A percentile compares a stretch with the other conserved stretches of the same genome.
These are phyloP conservation scores for Chalciporus chontae DNA, from an alignment of 768 basidiomycete genomes.

Conservation along the genomic window DNA sequence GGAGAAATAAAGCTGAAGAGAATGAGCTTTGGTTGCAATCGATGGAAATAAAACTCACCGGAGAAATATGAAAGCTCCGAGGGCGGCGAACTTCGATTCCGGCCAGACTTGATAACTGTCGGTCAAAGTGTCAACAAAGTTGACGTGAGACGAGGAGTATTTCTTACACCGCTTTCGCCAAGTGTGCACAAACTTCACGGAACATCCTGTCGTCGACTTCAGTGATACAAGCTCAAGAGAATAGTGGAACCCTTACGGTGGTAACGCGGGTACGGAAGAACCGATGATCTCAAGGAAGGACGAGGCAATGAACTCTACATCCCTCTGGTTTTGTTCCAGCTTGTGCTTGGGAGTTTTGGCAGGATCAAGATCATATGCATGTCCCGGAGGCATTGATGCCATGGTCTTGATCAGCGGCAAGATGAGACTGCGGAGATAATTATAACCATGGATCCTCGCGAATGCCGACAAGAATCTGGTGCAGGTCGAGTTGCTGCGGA, in stretches of 20 bases:
- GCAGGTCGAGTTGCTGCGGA: constrained; percentile 84
- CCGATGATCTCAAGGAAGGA: constrained; percentile 74
- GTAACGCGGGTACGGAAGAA: constrained; percentile 65
- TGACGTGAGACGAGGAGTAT: constrained; percentile 1
- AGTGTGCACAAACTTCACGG: constrained; percentile 82
- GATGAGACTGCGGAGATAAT: constrained; percentile 80
- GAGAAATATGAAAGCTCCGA: constrained; percentile 90
- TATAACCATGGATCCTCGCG: constrained; percentile 87
- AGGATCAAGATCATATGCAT: constrained; percentile 79
- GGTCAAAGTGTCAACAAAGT: constrained; percentile 11
- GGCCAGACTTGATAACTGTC: constrained; percentile 66
- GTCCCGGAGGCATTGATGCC: constrained; percentile 65
- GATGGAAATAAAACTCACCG: constrained; percentile 42
- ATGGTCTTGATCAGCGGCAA: constrained; percentile 75
- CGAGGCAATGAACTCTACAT: constrained; percentile 68
- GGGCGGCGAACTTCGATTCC: constrained; percentile 73
- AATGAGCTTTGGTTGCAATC: constrained; percentile 1
- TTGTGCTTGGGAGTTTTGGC: constrained; percentile 55
- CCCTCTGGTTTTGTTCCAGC: constrained; percentile 61
- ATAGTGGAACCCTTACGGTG: constrained; percentile 52
- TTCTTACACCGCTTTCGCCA: constrained; percentile 72
- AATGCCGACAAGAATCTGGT: constrained; percentile 86
- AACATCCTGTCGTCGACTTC: constrained; percentile 57
- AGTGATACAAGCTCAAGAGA: neutral
- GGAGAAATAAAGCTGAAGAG: constrained; percentile 81